These are phyloP conservation scores for Gossypioides kirkii DNA, from an alignment of 345 rosid genomes.

Conservation along the genomic window DNA sequence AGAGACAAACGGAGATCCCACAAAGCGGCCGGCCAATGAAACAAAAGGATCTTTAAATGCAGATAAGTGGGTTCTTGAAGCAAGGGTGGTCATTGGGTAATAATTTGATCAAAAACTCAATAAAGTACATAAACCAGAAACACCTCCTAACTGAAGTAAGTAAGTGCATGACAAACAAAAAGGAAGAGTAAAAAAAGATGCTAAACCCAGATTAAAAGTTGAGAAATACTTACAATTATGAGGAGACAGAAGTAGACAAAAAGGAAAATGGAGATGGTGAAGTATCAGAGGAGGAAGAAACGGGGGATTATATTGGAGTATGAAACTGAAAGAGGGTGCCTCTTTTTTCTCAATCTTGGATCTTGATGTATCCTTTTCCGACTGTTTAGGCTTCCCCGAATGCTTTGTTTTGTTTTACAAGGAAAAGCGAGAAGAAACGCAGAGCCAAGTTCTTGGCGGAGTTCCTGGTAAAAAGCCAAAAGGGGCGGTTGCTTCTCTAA, in stretches of 20 bases:
- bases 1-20: constrained; percentile 1
- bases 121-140: not conserved
- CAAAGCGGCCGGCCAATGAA: constrained; percentile 11
- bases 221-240: not conserved
- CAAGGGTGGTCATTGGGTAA: not conserved
- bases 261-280: not conserved
- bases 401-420: not conserved
- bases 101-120: not conserved
- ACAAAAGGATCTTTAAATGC: not conserved
- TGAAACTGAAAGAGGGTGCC: too few species aligned
- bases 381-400: not conserved
- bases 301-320: too few species aligned
- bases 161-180: not conserved
- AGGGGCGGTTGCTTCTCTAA: constrained; percentile 6
- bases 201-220: not conserved
- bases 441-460: constrained; percentile 11
- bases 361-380: not conserved
- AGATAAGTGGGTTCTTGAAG: not conserved
- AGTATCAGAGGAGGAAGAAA: not conserved
- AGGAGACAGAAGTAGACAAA: not conserved
- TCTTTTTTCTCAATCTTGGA: too few species aligned
- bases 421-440: not conserved
- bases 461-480: constrained; percentile 29
- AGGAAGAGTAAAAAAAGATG: not conserved
- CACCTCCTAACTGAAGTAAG: not conserved